These are phyloP conservation scores for Wallemia hederae DNA, from an alignment of 1,284 basidiomycete genomes.

Conservation along the genomic window DNA sequence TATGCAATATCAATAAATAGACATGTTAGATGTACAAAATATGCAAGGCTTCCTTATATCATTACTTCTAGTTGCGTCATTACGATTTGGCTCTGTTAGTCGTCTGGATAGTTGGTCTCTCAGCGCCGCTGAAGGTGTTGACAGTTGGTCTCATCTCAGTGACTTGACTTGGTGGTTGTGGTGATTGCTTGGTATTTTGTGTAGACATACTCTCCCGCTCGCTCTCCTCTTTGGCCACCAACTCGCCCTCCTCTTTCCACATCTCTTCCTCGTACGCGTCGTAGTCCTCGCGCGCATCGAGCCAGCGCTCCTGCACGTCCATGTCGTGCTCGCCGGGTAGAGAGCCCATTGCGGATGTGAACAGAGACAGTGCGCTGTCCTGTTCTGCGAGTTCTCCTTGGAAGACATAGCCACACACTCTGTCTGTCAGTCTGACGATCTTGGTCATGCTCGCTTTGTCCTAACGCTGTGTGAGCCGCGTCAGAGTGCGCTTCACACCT, in stretches of 20 bases:
- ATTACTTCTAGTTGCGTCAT: neutral
- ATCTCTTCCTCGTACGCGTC: slow-evolving; percentile 37
- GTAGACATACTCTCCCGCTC: neutral
- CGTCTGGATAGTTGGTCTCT: neutral
- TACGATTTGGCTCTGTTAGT: neutral
- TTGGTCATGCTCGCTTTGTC: slow-evolving; percentile 32
- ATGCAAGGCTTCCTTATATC: neutral
- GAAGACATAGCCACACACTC: slow-evolving; percentile 64
- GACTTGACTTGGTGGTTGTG: neutral
- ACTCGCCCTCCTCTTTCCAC: slow-evolving; percentile 18
- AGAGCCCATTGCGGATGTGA: slow-evolving; percentile 32
- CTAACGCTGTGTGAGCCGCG: neutral
- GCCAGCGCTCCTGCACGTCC: slow-evolving; percentile 68
- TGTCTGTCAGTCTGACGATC: slow-evolving; percentile 49
- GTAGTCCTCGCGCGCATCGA: slow-evolving; percentile 43
- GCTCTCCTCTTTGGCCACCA: slow-evolving; percentile 2
- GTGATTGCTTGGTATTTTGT: neutral
- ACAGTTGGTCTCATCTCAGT: neutral
- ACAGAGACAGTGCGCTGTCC: slow-evolving; percentile 20
- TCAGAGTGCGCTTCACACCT: neutral
- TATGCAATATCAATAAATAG: slow-evolving; percentile 6
- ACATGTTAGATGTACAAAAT: neutral
- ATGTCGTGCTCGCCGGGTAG: slow-evolving; percentile 27
- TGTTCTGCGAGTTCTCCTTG: neutral
- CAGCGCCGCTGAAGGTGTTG: neutral